Base-by-base conservation (phyloP, 768 basidiomycete species). In the Tylopilus vinaceipallidus region DNA sequence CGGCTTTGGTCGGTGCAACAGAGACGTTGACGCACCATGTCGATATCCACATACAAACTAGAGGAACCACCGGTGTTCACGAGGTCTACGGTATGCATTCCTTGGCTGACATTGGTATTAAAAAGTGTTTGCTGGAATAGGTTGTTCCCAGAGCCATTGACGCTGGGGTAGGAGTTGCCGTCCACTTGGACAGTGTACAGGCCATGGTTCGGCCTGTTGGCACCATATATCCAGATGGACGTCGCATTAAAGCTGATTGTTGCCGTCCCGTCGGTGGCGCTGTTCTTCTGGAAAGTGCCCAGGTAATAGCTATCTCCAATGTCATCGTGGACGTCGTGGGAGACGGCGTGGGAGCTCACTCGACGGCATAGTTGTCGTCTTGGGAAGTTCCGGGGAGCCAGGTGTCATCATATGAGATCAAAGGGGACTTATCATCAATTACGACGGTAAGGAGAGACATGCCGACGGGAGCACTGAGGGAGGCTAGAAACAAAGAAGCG, bases 181-280 rank as follows among this genome's bases (percentile, higher is more conserved):
- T 81, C 78, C 3, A 81, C 54, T 32, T 63, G 64, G 32, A 81
- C 68, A 33, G 73, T 67, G 53, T 73, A 82, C 2, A 45, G 50
- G 0, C 80, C 77, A 55, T 80, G 77, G 49, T 76, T 78, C 3
- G 51, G 49, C 39, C 78, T 69, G 55, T 77, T 76, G 14, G 78
- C 71, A 20, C 80, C 79, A 53, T 71, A 81, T 23, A 81, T 63
- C 62, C 72, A 69, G 16, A 81, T 63, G 4, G 71, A 71, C 9
- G 73, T 75, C 17, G 77, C 80, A 36, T 75, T 74, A 65, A 80
- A 80, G n/a, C 59, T 54, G 56, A 80, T 75, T 0, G 64, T 72
- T 14, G 71, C 72, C 17, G 56, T 63, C 9, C 74, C 74, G 6
- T 66, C 64, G 34, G 52, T 17, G 1, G 32, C 57, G 10, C 56